Base-by-base conservation (phyloP, 2,329 filamentous ascomycete species). In the Verticillium tricorpus region DNA sequence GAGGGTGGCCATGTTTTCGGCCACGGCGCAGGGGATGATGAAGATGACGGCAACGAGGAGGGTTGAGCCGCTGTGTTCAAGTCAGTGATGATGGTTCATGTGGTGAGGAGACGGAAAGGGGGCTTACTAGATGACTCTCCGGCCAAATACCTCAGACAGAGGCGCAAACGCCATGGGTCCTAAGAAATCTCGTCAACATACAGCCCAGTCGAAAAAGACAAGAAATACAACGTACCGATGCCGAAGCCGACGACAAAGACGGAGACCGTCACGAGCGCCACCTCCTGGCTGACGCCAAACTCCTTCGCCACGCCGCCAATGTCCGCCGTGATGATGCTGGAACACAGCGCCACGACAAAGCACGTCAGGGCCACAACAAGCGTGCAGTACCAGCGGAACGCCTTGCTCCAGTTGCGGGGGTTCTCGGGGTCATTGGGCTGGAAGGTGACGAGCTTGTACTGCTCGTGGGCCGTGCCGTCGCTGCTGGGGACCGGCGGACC, bases 241-340 rank as follows among this genome's bases (percentile, higher is more conserved):
- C 91, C 91, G 68, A 95, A 95, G 2, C 92, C 92, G 37, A 94
- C 78, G 40, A 95, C 91, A 65, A 95, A 95, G 1, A 95, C 76
- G 0, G 88, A 88, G 63, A 96, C 87, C 25, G 83, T 86, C 1
- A 95, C 75, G 12, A 95, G 78, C 0, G 87, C 84, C 7, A 93
- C 89, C 75, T 94, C 90, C 25, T 87, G 79, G 35, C 87, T 90
- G 60, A 93, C 86, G 60, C 82, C 61, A 66, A 96, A 93, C 59
- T 85, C 80, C 17, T 85, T 69, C 1, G 79, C 73, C 0, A 92
- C 86, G 1, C 88, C 89, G 2, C 71, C 77, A 3, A 96, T 79
- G 70, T 93, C 89, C 12, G 92, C 86, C 0, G 92, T 96, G 71
- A 96, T 88, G 66, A 96, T 88, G 59, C 87, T 86, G 57, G 88